phyloP scores from a whole-genome alignment of 306 rosid species.

The Erythrophleum fordii region DNA sequence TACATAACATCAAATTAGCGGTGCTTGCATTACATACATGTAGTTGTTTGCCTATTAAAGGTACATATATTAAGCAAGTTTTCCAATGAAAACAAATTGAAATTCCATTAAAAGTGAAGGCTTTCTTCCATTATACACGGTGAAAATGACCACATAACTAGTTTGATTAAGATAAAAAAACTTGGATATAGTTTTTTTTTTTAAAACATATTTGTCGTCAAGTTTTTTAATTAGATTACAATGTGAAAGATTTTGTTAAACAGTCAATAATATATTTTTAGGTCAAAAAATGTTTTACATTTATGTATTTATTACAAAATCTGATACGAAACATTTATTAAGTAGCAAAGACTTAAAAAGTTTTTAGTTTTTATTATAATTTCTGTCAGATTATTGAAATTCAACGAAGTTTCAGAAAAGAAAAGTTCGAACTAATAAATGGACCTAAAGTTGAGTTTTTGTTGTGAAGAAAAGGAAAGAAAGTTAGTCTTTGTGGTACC shows the following conservation, averaged over 20 bases:
- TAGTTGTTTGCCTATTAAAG: neutral
- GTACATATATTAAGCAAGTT: neutral
- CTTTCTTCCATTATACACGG: neutral
- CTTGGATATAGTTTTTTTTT: too few species aligned
- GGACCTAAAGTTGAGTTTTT: neutral
- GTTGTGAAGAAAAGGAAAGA: neutral
- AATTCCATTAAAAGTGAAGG: neutral
- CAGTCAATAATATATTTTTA: too few species aligned
- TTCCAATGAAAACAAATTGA: neutral
- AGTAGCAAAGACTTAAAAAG: too few species aligned
- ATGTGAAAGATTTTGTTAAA: too few species aligned
- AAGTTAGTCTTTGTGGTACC: neutral
- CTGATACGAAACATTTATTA: too few species aligned
- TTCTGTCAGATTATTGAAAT: too few species aligned
- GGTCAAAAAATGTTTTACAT: neutral
- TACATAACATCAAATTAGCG: neutral
- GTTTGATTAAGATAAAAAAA: neutral
- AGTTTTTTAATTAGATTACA: too few species aligned
- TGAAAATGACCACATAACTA: neutral
- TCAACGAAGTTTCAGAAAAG: too few species aligned
- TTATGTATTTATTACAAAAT: neutral
- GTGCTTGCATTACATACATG: neutral
- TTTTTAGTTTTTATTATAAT: too few species aligned
- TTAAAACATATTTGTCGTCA: too few species aligned
- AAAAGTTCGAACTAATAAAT: neutral